Conservation (phyloP, 805 yeast genomes). For the Candida insectorum region DNA sequence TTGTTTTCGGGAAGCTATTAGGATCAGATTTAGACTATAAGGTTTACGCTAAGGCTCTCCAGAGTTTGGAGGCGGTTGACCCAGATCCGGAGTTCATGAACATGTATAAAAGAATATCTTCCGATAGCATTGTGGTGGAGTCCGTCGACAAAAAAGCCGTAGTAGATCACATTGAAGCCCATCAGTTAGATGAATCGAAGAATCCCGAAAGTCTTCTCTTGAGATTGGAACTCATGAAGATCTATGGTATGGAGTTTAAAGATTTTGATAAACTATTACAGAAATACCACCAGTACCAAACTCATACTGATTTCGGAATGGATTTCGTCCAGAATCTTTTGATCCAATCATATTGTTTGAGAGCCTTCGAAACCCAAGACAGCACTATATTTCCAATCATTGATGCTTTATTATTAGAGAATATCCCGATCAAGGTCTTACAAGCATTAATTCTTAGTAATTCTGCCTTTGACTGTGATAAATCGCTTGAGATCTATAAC, state of each 20-base stretch:
- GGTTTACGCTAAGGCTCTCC: slow-evolving; percentile 9
- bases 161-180: slow-evolving; percentile 17
- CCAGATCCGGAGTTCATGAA: slow-evolving; percentile 3
- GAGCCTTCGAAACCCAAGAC: slow-evolving; percentile 31
- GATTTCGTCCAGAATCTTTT: slow-evolving; percentile 40
- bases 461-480: slow-evolving; percentile 35
- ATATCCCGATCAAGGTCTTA: slow-evolving; percentile 28
- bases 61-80: slow-evolving; percentile 1
- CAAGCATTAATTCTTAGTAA: slow-evolving; percentile 42
- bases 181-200: slow-evolving; percentile 21
- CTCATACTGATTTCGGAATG: slow-evolving; percentile 35
- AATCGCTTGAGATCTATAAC: slow-evolving; percentile 44
- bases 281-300: slow-evolving; percentile 38
- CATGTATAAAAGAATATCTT: slow-evolving; percentile 1
- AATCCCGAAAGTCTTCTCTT: slow-evolving; percentile 27
- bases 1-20: slow-evolving; percentile 11
- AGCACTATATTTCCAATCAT: slow-evolving; percentile 32
- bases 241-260: slow-evolving; percentile 27
- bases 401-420: slow-evolving; percentile 28
- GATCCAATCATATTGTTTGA: slow-evolving; percentile 38
- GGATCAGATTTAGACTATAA: slow-evolving; percentile 3
- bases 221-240: slow-evolving; percentile 29
- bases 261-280: slow-evolving; percentile 30
- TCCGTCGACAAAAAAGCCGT: slow-evolving; percentile 9
- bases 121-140: slow-evolving; percentile 3